Evolutionary conservation across 2,329 filamentous ascomycete genomes (phyloP).

Genomic region (Chrysoporthe austroafricana): DNA sequence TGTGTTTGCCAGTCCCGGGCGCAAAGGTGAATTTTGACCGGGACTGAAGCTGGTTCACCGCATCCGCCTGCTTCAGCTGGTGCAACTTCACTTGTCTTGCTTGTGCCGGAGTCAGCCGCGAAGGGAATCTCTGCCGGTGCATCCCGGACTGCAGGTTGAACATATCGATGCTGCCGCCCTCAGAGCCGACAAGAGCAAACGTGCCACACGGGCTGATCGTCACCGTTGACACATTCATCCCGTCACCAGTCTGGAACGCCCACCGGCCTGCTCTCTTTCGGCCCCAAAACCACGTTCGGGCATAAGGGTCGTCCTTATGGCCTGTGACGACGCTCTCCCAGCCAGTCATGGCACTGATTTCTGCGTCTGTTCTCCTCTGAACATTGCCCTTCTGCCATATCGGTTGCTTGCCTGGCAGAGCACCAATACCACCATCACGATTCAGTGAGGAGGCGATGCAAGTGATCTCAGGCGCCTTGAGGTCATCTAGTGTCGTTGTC

Average conservation of each 20-base stretch:
- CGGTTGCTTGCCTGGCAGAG: slow-evolving; percentile 74
- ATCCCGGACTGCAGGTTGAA: slow-evolving; percentile 95
- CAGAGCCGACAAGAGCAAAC: slow-evolving; percentile 88
- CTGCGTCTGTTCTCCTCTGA: slow-evolving; percentile 68
- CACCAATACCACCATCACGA: slow-evolving; percentile 90
- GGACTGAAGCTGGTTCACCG: slow-evolving; percentile 58
- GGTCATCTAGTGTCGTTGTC: slow-evolving; percentile 68
- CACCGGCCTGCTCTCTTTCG: slow-evolving; percentile 90
- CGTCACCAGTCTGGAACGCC: slow-evolving; percentile 87
- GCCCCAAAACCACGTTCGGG: slow-evolving; percentile 98
- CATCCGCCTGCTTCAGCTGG: slow-evolving; percentile 61
- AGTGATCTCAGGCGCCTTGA: slow-evolving; percentile 91
- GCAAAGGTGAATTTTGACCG: slow-evolving; percentile 52
- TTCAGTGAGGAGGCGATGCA: slow-evolving; percentile 91
- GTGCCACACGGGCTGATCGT: slow-evolving; percentile 90
- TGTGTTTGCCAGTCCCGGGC: slow-evolving; percentile 72
- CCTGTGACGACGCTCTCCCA: slow-evolving; percentile 98
- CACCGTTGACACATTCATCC: slow-evolving; percentile 81
- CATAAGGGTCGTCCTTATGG: slow-evolving; percentile 81
- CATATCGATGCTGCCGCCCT: slow-evolving; percentile 84
- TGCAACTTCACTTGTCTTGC: slow-evolving; percentile 74
- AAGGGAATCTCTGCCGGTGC: slow-evolving; percentile 86
- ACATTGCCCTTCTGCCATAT: slow-evolving; percentile 81
- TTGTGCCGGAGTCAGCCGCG: slow-evolving; percentile 75
- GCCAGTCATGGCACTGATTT: slow-evolving; percentile 77